Base-by-base conservation (phyloP, 345 rosid genomes). In the Tarenaya hassleriana region DNA sequence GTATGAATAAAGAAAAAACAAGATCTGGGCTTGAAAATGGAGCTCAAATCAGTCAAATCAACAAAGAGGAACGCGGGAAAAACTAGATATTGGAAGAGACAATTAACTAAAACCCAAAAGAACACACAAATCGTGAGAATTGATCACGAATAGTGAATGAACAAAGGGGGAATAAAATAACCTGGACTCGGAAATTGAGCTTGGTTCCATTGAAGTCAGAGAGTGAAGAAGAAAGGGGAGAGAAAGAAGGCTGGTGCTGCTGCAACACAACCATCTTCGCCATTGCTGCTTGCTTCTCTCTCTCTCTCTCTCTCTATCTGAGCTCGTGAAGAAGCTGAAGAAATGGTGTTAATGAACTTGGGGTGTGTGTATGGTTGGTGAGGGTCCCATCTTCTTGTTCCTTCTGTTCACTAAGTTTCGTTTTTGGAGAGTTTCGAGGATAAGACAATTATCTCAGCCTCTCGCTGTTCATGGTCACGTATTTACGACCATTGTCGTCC, bases 191-290 rank as follows among this genome's bases (percentile, higher is more conserved):
- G 39, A 75, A 47, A 58, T 66, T 77, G 67, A 92, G 83, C 56
- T 81, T 78, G 62, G 78, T 70, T 71, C 96, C 98, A 79, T 60
- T 84, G 73, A 87, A 87, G 67, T 87, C 90, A 53, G 94, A 88
- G 14, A 84, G 77, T 58, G 92, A 91, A 50, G 96, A 84, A 60
- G 82, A 72, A 52, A 79, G 82, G 53, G 73, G 71, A 41, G 88
- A 82, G 48, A 91, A 62, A 69, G 89, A 75, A 61, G 87, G 87
- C 53, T 74, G 78, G 42, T 58, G 68, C 51, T 77, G 90, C 75
- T 88, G 98, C 67, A 74, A 41, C 64, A 76, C 75, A 73, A 73
- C 81, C 77, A 78, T 44, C 70, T 70, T 78, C 44, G 96, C 82
- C 95, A 83, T 84, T 63, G 33, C 64, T 62, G 39, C 50, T 61